These are phyloP conservation scores for Cutaneotrichosporon sp. DNA, from an alignment of 1,284 basidiomycete species.

Conservation along the genomic window DNA sequence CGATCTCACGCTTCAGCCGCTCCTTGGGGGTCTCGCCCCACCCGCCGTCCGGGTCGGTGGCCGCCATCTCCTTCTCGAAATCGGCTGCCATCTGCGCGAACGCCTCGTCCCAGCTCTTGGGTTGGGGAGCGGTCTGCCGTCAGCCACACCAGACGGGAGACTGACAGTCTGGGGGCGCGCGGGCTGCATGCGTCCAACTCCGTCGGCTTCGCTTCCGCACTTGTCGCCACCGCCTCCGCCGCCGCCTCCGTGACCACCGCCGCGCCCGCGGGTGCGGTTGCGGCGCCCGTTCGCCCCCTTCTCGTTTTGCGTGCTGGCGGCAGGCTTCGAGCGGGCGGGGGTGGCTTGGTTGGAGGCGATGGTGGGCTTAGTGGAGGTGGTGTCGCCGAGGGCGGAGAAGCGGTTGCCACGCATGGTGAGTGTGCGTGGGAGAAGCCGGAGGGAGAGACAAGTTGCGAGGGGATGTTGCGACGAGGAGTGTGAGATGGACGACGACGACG, in stretches of 20 bases:
- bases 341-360: not conserved
- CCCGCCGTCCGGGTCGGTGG: not conserved
- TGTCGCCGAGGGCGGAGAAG: not conserved
- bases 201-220: not conserved
- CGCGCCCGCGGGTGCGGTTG: not conserved
- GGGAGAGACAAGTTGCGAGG: too few species aligned
- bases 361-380: not conserved
- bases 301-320: not conserved
- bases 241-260: not conserved
- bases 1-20: not conserved
- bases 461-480: too few species aligned
- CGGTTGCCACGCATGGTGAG: not conserved
- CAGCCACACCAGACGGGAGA: not conserved
- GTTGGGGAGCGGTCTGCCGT: not conserved
- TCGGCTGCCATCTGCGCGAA: not conserved
- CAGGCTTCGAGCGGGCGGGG: not conserved
- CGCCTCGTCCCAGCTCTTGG: not conserved
- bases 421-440: not conserved
- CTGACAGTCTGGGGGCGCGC: too few species aligned
- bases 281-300: not conserved
- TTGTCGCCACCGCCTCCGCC: not conserved
- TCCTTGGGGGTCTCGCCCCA: not conserved
- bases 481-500: not conserved
- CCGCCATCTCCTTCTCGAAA: not conserved
- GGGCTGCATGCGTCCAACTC: too few species aligned